Base-by-base conservation (phyloP, 805 yeast genomes). In the Ogataea henricii region DNA sequence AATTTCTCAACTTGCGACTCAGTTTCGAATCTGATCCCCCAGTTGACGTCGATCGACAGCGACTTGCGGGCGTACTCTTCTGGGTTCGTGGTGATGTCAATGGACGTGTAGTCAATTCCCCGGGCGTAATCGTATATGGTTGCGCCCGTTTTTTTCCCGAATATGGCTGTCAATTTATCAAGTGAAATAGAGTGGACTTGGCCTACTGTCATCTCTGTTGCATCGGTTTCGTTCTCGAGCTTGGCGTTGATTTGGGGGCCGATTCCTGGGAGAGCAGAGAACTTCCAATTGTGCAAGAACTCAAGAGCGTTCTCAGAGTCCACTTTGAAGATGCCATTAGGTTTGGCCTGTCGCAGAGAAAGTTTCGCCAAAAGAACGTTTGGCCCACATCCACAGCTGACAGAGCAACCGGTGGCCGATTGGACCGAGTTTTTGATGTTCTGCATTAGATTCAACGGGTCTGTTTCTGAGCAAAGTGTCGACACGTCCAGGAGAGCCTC, bases 11-110 rank as follows among this genome's bases (percentile, higher is more conserved):
- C 79, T 59, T 92, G 89, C 0, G 66, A 63, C 25, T 77, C 70
- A 0, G 69, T 70, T 26, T 81, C 77, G 54, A 91, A 86, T 40
- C 98, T 63, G 0, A 92, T 87, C 0, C 97, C 98, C 85, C 89
- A 92, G 52, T 89, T 88, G 22, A 92, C 85, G 60, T 92, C 98
- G 3, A 90, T 86, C 0, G 96, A 89, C 0, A 92, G 77, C 1
- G 94, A 79, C 57, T 89, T 89, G 22, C 96, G 72, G 10, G 79
- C 74, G 16, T 82, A 72, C 44, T 68, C 80, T 13, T 71, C 67
- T 8, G 82, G 79, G 26, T 73, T 71, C 7, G 63, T 51, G 25
- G 80, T 63, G n/a, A 84, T 69, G 32, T 78, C 81, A 43, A 84
- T 77, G 4, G 75, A 75, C 0, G 86, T 78, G 39, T 71, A 67